phyloP scores from a whole-genome alignment of 2,329 filamentous ascomycete genomes.

The Diaporthe destruens region DNA sequence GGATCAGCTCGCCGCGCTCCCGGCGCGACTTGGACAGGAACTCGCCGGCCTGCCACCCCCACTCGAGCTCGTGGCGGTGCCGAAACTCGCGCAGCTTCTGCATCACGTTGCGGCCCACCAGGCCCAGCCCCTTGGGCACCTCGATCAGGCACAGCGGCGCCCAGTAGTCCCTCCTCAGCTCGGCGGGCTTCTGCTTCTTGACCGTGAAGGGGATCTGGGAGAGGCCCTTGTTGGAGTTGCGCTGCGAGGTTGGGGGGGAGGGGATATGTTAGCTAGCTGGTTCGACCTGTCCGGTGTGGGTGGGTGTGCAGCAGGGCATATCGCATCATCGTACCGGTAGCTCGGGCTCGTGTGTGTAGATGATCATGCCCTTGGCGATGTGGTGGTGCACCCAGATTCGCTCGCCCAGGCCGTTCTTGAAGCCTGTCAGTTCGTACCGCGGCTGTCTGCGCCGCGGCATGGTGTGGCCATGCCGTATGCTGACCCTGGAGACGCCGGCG shows the following conservation, averaged over 20 bases:
- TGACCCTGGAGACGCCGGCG: slow-evolving; percentile 55
- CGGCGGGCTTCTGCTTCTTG: slow-evolving; percentile 74
- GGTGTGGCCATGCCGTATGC: slow-evolving; percentile 54
- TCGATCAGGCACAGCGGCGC: slow-evolving; percentile 69
- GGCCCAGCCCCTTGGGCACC: slow-evolving; percentile 65
- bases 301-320: background rate
- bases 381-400: slow-evolving; percentile 69
- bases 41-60: slow-evolving; percentile 62
- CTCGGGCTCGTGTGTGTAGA: slow-evolving; percentile 63
- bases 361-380: slow-evolving; percentile 62
- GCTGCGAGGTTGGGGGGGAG: slow-evolving; percentile 4
- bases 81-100: slow-evolving; percentile 75
- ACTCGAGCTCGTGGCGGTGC: slow-evolving; percentile 71
- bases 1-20: slow-evolving; percentile 65
- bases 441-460: slow-evolving; percentile 42
- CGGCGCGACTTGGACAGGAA: slow-evolving; percentile 54
- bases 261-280: slow-evolving; percentile 9
- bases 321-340: slow-evolving; percentile 34
- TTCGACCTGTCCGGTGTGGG: background rate
- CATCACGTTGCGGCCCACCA: slow-evolving; percentile 70
- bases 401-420: slow-evolving; percentile 63
- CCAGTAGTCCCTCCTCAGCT: slow-evolving; percentile 78
- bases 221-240: slow-evolving; percentile 39
- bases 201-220: slow-evolving; percentile 69
- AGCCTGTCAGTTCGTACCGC: slow-evolving; percentile 45